Base-by-base conservation (phyloP, 805 yeast genomes). In the Nakazawaea laoshanensis region DNA sequence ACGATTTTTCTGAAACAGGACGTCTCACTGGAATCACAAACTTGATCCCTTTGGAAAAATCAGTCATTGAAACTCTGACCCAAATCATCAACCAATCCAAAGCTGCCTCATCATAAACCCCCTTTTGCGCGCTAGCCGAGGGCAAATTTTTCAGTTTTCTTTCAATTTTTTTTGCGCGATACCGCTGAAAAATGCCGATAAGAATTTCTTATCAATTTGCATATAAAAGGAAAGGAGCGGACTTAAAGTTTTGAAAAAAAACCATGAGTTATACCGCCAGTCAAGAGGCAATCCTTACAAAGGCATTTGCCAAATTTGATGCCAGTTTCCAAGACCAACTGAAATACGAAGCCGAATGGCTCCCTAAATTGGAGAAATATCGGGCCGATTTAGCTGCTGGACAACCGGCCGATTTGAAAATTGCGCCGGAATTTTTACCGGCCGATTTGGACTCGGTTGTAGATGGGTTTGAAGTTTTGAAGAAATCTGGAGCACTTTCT, bases 361-460 rank as follows among this genome's bases (percentile, higher is more conserved):
- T 57, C 29, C 77, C 77, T 8, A 66, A 64, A 42, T 56, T 72
- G 35, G 58, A 62, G 37, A 52, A 58, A 27, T 67, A 67, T 45
- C 46, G 50, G 25, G 53, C 52, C 16, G 60, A 39, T 2, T 39
- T 56, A 17, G 51, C 42, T 7, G 40, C 40, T 18, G 36, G 42
- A 8, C 43, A 50, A 4, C 45, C 48, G 4, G 29, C 32, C 2
- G 61, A 54, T 42, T 47, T 48, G 27, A 42, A 47, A 18, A 43
- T 59, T 40, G 51, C 60, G 4, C 50, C 31, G 36, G 45, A 41
- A 9, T 58, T 42, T 37, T 42, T 53, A 38, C 68, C 64, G 30
- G 34, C 45, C 3, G 51, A 53, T 18, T 43, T 64, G 36, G 65
- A 58, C 29, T 40, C 42, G 10, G 46, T 49, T 29, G 59, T 65